Conservation (phyloP, 148 eudicot genomes). For the Limonium bicolor region DNA sequence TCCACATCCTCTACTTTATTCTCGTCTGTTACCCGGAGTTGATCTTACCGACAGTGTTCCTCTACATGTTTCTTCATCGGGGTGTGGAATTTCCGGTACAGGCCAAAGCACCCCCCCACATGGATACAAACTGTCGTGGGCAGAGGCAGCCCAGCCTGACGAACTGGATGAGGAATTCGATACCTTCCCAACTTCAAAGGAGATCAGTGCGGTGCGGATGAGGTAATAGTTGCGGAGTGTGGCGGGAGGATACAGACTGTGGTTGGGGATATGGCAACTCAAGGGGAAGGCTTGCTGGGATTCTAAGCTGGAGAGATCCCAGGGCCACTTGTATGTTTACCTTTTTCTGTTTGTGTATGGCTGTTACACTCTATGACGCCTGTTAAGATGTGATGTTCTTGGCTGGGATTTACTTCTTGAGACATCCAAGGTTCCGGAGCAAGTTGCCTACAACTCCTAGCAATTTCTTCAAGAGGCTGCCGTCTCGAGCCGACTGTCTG, state of each 20-base stretch:
- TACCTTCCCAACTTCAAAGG: constrained; percentile 3
- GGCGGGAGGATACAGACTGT: constrained; percentile 13
- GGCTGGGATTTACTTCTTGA: constrained; percentile 5
- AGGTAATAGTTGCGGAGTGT: constrained; percentile 12
- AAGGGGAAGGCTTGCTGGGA: constrained; percentile 7
- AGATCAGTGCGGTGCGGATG: background rate
- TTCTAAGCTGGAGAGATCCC: constrained; percentile 11
- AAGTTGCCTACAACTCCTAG: constrained; percentile 8
- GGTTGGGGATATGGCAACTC: constrained; percentile 11
- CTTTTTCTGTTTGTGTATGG: constrained; percentile 7
- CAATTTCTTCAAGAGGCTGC: constrained; percentile 11
- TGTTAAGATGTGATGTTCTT: constrained; percentile 5
- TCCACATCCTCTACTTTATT: constrained; percentile 1
- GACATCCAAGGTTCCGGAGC: constrained; percentile 14
- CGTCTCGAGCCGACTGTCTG: constrained; percentile 8
- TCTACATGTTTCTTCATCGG: constrained; percentile 10
- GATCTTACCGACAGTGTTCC: constrained; percentile 4
- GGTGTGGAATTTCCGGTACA: constrained; percentile 4
- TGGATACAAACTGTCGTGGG: constrained; percentile 6
- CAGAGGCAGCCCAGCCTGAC: background rate
- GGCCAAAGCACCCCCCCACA: constrained; percentile 7
- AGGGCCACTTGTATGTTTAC: constrained; percentile 9
- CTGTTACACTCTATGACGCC: constrained; percentile 10
- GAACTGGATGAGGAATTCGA: constrained; percentile 8
- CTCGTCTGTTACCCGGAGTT: constrained; percentile 6